Evolutionary conservation across 1,284 basidiomycete genomes (phyloP), one percentile per base, ranked within the genome.

Genomic region (Apiotrichum brassicae): DNA sequence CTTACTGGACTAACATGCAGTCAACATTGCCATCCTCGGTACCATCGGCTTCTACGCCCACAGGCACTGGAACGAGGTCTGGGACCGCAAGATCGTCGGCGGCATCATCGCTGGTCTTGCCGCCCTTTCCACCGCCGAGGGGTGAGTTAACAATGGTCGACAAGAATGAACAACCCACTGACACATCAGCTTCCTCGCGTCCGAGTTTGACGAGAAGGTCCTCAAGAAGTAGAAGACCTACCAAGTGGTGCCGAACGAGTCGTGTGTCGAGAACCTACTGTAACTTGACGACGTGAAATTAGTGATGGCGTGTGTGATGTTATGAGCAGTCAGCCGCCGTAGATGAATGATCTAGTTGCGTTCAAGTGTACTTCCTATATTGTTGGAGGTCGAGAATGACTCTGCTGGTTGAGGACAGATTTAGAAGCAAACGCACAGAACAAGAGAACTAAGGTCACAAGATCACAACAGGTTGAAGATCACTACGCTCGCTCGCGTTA

Each of bases 1-100:
- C 40, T 25, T n/a, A 14, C 19, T 5, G 14, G 20, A 8, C 56
- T 54, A 16, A 52, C 46, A 1, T 16, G 4, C 57, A 84, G 82
- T 85, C 53, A 90, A 90, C 65, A 69, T 83, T 4, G 82, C 78
- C 13, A 69, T 89, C 18, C 63, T 89, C 23, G 82, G 83, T 11
- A 73, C 80, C 3, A 74, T 87, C 25, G 83, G 84, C 2, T 90
- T 84, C 70, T 74, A 81, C 52, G 78, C 80, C 0, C 87, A 86
- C 73, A 66, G 72, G 48, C 78, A 87, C 70, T 88, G 87, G 85
- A 65, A 76, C 71, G 70, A 73, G 50, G 80, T 80, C 13, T 90
- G 87, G 87, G 85, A 90, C 69, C 75, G 79, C 55, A 77, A 82
- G 18, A 69, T 78, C 11, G 79, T 90, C 7, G 81, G 81, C 20